Evolutionary conservation across 495 filamentous ascomycete species (phyloP).

Genomic region (Aspergillus coremiiformis): DNA sequence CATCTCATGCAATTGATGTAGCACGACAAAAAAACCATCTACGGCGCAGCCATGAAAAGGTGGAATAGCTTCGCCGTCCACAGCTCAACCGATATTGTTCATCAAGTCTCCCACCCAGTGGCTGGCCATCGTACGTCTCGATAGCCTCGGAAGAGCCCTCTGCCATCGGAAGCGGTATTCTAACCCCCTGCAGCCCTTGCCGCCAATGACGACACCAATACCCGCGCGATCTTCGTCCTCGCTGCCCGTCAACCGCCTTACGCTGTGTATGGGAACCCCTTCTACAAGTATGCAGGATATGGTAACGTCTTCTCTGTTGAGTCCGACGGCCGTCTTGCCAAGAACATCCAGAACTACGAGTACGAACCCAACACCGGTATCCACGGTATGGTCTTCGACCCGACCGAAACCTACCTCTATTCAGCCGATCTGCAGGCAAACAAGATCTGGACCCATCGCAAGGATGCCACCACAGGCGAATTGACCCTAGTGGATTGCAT

Average conservation of each 20-base stretch:
- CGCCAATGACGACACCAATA: conserved; percentile 61
- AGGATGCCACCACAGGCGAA: conserved; percentile 52
- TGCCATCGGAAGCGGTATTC: background rate
- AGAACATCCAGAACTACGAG: conserved; percentile 72
- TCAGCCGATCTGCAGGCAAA: conserved; percentile 77
- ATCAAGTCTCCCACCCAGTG: conserved; percentile 66
- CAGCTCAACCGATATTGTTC: conserved; percentile 69
- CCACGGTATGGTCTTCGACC: conserved; percentile 85
- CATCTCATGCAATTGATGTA: conserved; percentile 17
- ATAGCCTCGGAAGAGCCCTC: background rate
- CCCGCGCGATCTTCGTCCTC: conserved; percentile 77
- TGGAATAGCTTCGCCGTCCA: conserved; percentile 74
- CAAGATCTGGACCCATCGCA: conserved; percentile 80
- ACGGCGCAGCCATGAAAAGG: conserved; percentile 83
- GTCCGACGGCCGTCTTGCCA: conserved; percentile 50
- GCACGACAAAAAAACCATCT: conserved; percentile 75
- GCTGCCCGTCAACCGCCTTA: conserved; percentile 69
- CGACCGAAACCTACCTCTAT: conserved; percentile 76
- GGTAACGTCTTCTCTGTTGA: conserved; percentile 72
- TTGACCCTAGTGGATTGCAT: conserved; percentile 60
- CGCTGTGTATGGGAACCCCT: conserved; percentile 77
- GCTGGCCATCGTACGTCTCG: conserved; percentile 48
- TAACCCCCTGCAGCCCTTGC: conserved; percentile 48
- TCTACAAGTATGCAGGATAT: conserved; percentile 75
- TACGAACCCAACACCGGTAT: conserved; percentile 68